Evolutionary conservation across 2,329 filamentous ascomycete species (phyloP).

Genomic region (Dactylellina cionopaga): DNA sequence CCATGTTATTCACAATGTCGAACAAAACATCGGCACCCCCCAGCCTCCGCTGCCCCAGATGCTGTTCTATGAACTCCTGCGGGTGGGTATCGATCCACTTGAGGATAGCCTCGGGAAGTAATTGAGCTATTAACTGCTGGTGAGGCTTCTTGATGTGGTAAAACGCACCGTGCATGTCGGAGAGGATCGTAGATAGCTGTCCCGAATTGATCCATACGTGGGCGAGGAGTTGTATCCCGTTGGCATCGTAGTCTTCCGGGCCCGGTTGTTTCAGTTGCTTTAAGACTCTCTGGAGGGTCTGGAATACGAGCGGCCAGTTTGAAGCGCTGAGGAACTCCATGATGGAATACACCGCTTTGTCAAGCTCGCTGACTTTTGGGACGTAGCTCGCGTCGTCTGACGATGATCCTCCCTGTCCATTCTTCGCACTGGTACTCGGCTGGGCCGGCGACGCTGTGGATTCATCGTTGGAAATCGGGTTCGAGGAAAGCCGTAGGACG

Average conservation of each 20-base stretch:
- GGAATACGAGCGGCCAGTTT: constrained; percentile 69
- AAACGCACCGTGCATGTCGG: constrained; percentile 74
- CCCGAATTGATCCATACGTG: constrained; percentile 73
- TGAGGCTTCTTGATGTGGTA: constrained; percentile 72
- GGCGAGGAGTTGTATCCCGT: constrained; percentile 68
- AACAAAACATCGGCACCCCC: constrained; percentile 75
- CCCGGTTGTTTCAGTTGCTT: constrained; percentile 54
- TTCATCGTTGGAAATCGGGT: constrained; percentile 48
- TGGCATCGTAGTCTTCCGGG: constrained; percentile 55
- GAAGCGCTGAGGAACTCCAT: constrained; percentile 73
- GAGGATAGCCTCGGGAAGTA: constrained; percentile 71
- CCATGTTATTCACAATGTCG: constrained; percentile 73
- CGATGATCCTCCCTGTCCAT: constrained; percentile 14
- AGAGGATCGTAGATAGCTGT: constrained; percentile 71
- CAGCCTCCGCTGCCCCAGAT: constrained; percentile 70
- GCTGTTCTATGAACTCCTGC: constrained; percentile 72
- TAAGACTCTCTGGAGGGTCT: constrained; percentile 55
- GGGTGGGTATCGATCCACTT: constrained; percentile 75
- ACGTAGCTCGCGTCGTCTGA: constrained; percentile 52
- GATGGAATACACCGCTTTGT: constrained; percentile 59
- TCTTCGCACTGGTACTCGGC: constrained; percentile 23
- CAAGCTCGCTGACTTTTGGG: constrained; percentile 54
- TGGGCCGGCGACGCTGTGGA: constrained; percentile 25
- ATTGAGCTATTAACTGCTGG: constrained; percentile 72
- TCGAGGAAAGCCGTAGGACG: constrained; percentile 54